phyloP scores from a whole-genome alignment of 805 yeast genomes.

The Wickerhamomyces chambardii region DNA sequence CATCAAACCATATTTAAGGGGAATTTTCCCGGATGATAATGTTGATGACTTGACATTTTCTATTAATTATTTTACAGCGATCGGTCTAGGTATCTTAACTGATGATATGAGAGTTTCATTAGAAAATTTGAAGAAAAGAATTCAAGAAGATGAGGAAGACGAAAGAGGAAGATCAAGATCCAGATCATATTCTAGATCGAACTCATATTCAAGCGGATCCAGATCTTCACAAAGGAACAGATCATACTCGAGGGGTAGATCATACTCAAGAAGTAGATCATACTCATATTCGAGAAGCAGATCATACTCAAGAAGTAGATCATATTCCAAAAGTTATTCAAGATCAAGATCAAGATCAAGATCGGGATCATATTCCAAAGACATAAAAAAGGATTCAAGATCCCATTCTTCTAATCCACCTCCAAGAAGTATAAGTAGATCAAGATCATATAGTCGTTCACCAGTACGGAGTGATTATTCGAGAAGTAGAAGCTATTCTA shows the following conservation, averaged over 20 bases:
- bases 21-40: slow-evolving; percentile 55
- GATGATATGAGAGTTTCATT: slow-evolving; percentile 67
- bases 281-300: slow-evolving; percentile 8
- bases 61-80: slow-evolving; percentile 88
- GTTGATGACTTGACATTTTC: slow-evolving; percentile 60
- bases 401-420: slow-evolving; percentile 5
- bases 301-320: slow-evolving; percentile 9
- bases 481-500: slow-evolving; percentile 5
- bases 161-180: slow-evolving; percentile 5
- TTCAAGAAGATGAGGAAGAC: slow-evolving; percentile 11
- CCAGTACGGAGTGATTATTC: slow-evolving; percentile 5
- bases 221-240: slow-evolving; percentile 11
- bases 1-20: slow-evolving; percentile 36
- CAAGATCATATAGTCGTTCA: slow-evolving; percentile 2
- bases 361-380: background rate
- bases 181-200: slow-evolving; percentile 6
- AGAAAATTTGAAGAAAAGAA: slow-evolving; percentile 20
- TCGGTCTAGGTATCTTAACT: slow-evolving; percentile 78
- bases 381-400: too few species aligned
- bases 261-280: slow-evolving; percentile 11
- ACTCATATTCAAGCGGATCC: slow-evolving; percentile 17
- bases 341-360: slow-evolving; percentile 11
- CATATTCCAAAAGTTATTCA: slow-evolving; percentile 16
- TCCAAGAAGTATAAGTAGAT: too few species aligned
- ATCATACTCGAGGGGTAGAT: slow-evolving; percentile 7